Base-by-base conservation (phyloP, 2,329 filamentous ascomycete genomes). In the Zasmidium citrigriseum region DNA sequence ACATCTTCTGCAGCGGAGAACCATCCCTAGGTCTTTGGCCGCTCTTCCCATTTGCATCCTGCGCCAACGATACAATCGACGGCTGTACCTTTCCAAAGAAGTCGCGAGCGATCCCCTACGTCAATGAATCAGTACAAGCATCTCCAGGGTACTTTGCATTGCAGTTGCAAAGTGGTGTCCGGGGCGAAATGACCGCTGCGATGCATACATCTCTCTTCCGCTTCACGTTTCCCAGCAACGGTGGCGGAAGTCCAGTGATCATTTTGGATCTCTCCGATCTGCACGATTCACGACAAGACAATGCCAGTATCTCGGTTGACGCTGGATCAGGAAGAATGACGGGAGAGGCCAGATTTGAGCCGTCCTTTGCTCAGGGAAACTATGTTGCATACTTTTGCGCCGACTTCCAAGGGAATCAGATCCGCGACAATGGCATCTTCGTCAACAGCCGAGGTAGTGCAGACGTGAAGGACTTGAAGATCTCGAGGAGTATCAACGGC, bases 1-100 rank as follows among this genome's bases (percentile, higher is more conserved):
- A 44, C 29, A 20, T 38, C 20, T 1, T 78, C 86, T 34, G 78
- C 77, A 3, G 85, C 52, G 68, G 80, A 69, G 67, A 68, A 76
- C 84, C 87, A 0, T 90, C 86, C 2, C 75, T 90, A 10, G 89
- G 88, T 10, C 89, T 90, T 66, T 91, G 91, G 54, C 85, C 89
- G 0, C 77, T 91, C 1, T 91, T 91, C 62, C 80, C 87, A 0
- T 87, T 89, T 61, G 75, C 82, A 2, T 76, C 78, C 44, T 91
- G 89, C 62, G 77, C 80, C 0, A 79, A 76, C 18, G 83, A 88
- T 59, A 81, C 86, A 41, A 73, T 90, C 50, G 78, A 89, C 65
- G 76, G 77, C 10, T 88, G 85, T 74, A 73, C 75, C 44, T 87
- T 81, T 62, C 75, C 79, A 7, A 80, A 82, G 44, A 72, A 71